Evolutionary conservation across 2,329 filamentous ascomycete genomes (phyloP).

Genomic region (Lecanosticta acicola): DNA sequence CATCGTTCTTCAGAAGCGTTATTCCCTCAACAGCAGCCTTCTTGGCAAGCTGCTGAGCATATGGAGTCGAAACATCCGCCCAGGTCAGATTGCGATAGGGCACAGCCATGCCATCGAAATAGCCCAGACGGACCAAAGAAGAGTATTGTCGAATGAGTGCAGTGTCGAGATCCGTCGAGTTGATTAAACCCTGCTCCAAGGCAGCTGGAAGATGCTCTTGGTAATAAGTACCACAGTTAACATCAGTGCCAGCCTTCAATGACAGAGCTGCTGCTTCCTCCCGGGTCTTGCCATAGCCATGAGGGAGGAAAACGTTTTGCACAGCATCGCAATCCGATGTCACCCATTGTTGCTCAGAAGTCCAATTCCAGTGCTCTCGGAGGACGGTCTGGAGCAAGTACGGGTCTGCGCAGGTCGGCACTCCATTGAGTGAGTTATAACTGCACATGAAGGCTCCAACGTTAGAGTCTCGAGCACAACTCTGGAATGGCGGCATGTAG

Average conservation of each 20-base stretch:
- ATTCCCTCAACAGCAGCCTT: constrained; percentile 47
- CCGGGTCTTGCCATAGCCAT: constrained; percentile 39
- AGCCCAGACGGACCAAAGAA: constrained; percentile 52
- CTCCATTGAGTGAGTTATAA: constrained; percentile 59
- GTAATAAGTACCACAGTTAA: constrained; percentile 48
- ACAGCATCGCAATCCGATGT: constrained; percentile 62
- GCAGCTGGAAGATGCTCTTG: constrained; percentile 43
- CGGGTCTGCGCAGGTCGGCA: constrained; percentile 57
- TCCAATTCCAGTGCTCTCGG: constrained; percentile 61
- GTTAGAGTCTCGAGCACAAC: constrained; percentile 40
- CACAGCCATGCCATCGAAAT: constrained; percentile 49
- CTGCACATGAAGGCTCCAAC: constrained; percentile 43
- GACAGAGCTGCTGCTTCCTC: constrained; percentile 45
- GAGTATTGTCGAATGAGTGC: constrained; percentile 50
- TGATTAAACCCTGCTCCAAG: constrained; percentile 39
- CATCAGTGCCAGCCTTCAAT: constrained; percentile 49
- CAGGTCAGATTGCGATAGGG: constrained; percentile 51
- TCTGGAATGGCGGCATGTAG: constrained; percentile 61
- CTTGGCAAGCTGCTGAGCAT: constrained; percentile 52
- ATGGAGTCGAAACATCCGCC: constrained; percentile 51
- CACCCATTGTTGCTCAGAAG: constrained; percentile 55
- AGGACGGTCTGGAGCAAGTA: constrained; percentile 60
- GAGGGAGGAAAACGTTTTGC: constrained; percentile 47
- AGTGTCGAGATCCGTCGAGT: constrained; percentile 43
- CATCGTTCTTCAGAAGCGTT: constrained; percentile 51